Conservation (phyloP, 768 basidiomycete species). For the Boletus reticulatus region DNA sequence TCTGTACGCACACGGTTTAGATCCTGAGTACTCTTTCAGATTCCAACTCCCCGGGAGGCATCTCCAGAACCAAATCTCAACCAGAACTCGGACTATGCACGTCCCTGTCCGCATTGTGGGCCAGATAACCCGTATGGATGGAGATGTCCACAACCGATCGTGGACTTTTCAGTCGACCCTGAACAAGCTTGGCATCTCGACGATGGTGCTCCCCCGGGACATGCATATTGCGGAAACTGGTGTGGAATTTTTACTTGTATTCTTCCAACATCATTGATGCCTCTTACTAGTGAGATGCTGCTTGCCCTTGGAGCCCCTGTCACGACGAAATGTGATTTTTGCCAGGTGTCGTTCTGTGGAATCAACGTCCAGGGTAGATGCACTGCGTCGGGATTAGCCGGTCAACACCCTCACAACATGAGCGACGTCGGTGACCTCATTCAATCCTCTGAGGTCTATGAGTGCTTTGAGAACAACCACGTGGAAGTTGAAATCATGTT, state of each 20-base stretch:
- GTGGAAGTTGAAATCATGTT: slow-evolving; percentile 84
- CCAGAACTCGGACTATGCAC: slow-evolving; percentile 59
- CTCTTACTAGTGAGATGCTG: slow-evolving; percentile 58
- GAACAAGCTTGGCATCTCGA: slow-evolving; percentile 78
- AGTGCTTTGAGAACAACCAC: slow-evolving; percentile 73
- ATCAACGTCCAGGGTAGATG: slow-evolving; percentile 76
- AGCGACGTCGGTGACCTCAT: slow-evolving; percentile 72
- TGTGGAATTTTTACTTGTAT: slow-evolving; percentile 31
- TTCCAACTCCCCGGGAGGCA: slow-evolving; percentile 71
- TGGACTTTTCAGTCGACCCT: slow-evolving; percentile 64
- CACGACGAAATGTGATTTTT: slow-evolving; percentile 83
- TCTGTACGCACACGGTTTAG: not conserved
- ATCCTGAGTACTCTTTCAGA: slow-evolving; percentile 37
- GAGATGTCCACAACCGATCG: slow-evolving; percentile 77
- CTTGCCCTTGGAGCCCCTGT: slow-evolving; percentile 70
- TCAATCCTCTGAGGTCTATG: slow-evolving; percentile 72
- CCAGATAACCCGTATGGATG: slow-evolving; percentile 73
- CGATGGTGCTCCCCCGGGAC: slow-evolving; percentile 76
- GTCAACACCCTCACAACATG: slow-evolving; percentile 70
- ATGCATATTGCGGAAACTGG: slow-evolving; percentile 83
- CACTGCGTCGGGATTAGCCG: slow-evolving; percentile 50
- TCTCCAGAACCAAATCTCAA: slow-evolving; percentile 76
- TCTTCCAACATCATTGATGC: not conserved
- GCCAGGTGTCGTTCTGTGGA: slow-evolving; percentile 80
- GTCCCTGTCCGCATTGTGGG: slow-evolving; percentile 78